A percentile compares a stretch with the other conserved stretches of the same genome.
Conservation (phyloP, 441 rosid genomes). For the Pelargonium myrrhifolium region DNA sequence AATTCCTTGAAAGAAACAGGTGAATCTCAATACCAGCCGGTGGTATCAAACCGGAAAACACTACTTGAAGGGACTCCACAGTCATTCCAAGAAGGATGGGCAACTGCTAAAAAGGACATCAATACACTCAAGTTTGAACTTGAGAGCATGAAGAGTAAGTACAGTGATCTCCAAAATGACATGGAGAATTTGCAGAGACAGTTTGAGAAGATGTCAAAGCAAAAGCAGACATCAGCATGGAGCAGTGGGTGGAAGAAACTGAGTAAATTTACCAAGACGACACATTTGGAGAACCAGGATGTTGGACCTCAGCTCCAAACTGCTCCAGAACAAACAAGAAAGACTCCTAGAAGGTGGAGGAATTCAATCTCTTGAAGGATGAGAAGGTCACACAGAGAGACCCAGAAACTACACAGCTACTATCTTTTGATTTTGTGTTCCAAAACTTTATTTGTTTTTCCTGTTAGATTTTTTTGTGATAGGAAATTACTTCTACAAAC, state of each 20-base stretch:
- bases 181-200: slow-evolving; percentile 82
- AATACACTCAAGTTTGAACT: slow-evolving; percentile 87
- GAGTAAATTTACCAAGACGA: slow-evolving; percentile 69
- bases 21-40: slow-evolving; percentile 55
- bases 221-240: slow-evolving; percentile 70
- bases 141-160: slow-evolving; percentile 69
- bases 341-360: slow-evolving; percentile 89
- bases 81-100: slow-evolving; percentile 97
- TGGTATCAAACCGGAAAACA: slow-evolving; percentile 68
- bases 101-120: slow-evolving; percentile 78
- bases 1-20: slow-evolving; percentile 54
- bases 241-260: slow-evolving; percentile 88
- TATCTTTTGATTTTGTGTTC: slow-evolving; percentile 14
- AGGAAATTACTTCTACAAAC: neutral
- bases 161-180: slow-evolving; percentile 76
- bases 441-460: neutral
- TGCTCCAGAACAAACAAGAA: slow-evolving; percentile 46
- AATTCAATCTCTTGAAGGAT: slow-evolving; percentile 68
- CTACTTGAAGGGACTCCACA: slow-evolving; percentile 81
- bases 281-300: slow-evolving; percentile 47
- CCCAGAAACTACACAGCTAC: neutral
- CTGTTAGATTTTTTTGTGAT: neutral
- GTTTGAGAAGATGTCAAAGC: slow-evolving; percentile 66
- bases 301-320: slow-evolving; percentile 41
- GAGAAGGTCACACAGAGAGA: neutral